Evolutionary conservation across 192 early-diverging fungal species (phyloP).

Genomic region (Geosiphon pyriformis): DNA sequence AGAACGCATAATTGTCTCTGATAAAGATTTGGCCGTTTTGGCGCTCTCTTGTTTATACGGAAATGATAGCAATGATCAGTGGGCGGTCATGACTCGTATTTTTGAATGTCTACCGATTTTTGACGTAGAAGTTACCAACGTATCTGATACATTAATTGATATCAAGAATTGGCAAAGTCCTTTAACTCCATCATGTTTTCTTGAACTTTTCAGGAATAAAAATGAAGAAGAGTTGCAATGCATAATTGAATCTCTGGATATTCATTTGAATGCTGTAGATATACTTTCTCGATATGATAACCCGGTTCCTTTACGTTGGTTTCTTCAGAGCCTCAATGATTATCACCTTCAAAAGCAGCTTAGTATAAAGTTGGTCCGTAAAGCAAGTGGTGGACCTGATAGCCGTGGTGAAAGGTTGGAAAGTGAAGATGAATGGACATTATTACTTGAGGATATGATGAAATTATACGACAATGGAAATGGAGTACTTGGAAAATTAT

Average conservation of each 20-base stretch:
- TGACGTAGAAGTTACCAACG: constrained; percentile 30
- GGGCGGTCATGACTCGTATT: constrained; percentile 43
- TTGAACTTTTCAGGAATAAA: constrained; percentile 24
- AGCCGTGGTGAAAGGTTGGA: constrained; percentile 48
- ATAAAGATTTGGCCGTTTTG: constrained; percentile 44
- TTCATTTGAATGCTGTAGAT: constrained; percentile 56
- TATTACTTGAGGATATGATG: constrained; percentile 59
- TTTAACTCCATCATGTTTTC: constrained; percentile 30
- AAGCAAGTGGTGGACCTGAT: constrained; percentile 45
- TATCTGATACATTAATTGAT: constrained; percentile 20
- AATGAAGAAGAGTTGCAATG: constrained; percentile 35
- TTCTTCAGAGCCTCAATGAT: constrained; percentile 44
- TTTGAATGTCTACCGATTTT: constrained; percentile 54
- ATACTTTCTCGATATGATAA: constrained; percentile 55
- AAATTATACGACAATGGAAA: constrained; percentile 41
- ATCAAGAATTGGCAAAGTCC: constrained; percentile 5
- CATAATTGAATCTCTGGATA: constrained; percentile 51
- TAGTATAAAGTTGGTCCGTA: constrained; percentile 51
- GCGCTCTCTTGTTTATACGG: constrained; percentile 46
- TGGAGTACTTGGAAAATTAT: constrained; percentile 50
- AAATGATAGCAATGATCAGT: constrained; percentile 35
- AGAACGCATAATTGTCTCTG: constrained; percentile 48
- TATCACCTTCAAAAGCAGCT: constrained; percentile 50
- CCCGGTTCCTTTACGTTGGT: constrained; percentile 53
- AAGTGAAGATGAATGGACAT: constrained; percentile 61